phyloP scores from a whole-genome alignment of 2,329 filamentous ascomycete species.

The Cercospora zeina region DNA sequence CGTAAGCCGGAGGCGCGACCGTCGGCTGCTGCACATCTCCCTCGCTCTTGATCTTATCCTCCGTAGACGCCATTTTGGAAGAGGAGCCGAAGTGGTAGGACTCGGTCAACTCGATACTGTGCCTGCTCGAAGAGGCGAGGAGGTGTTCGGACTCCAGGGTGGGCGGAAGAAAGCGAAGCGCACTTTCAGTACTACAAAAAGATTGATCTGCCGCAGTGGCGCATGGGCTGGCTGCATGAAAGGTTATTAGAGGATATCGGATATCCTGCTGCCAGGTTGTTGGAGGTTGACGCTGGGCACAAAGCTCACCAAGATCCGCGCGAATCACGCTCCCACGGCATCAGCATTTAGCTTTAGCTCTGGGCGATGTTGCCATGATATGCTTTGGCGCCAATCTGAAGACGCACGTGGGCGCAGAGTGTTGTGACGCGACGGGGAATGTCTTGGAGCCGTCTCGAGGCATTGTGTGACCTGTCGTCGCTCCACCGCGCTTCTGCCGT shows the following conservation, averaged over 20 bases:
- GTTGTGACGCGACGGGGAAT: neutral
- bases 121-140: conserved; percentile 22
- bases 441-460: neutral
- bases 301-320: neutral
- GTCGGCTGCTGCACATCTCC: neutral
- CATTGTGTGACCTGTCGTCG: neutral
- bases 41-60: conserved; percentile 26
- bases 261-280: neutral
- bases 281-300: conserved; percentile 1
- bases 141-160: conserved; percentile 22
- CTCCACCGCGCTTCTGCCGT: neutral
- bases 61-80: conserved; percentile 22
- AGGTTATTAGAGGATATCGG: neutral
- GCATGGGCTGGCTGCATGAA: conserved; percentile 8
- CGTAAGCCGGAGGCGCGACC: conserved; percentile 15
- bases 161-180: conserved; percentile 10
- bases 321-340: neutral
- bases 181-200: conserved; percentile 1
- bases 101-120: conserved; percentile 24
- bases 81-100: neutral
- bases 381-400: conserved; percentile 4
- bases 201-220: conserved; percentile 12
- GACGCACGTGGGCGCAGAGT: conserved; percentile 1
- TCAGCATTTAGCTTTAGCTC: neutral
- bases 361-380: conserved; percentile 5